Base-by-base conservation (phyloP, 163 green algal species). In the Volvox carteri region DNA sequence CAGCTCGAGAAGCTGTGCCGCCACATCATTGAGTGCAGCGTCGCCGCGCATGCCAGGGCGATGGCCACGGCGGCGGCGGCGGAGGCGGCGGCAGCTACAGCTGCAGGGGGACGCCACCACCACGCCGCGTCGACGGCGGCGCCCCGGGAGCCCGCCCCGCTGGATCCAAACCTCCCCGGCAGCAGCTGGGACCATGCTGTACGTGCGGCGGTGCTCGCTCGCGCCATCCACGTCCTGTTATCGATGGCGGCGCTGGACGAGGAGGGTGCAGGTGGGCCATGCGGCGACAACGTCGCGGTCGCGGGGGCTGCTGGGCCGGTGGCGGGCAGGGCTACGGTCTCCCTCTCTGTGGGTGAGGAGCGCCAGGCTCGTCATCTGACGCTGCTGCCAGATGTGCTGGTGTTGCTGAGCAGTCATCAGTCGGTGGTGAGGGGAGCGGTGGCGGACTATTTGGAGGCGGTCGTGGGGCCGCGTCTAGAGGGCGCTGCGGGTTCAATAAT, bases 131-230 rank as follows among this genome's bases (percentile, higher is more conserved):
- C 68, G 9, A 11, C 70, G 18, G 9, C 37, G 19, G 28, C 5
- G 4, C 44, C 81, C 37, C 35, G 68, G 68, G 84, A 89, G 68
- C 84, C 68, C 11, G 84, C 70, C 8, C 21, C 81, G 67, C 81
- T 88, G 67, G 81, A 81, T 67, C 67, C 70, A 11, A 37, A 2
- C 25, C 70, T 89, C 9, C 70, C 84, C 3, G 70, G 70, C 70
- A 83, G 68, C 70, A 76, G 37, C 68, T 90, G 85, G 85, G 85
- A 90, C 85, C 85, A 90, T 35, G 56, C 85, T 0, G 85, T 90
- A 11, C 85, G 85, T 11, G 85, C 73, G 1, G 23, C 9, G 72
- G 73, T 90, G 56, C 30, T 90, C 54, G 85, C 85, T 5, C 19
- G 73, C 1, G 73, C 72, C n/a, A 41, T 90, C 4, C 54, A 28